Base-by-base conservation (phyloP, 306 rosid genomes). In the Erythrophleum fordii region DNA sequence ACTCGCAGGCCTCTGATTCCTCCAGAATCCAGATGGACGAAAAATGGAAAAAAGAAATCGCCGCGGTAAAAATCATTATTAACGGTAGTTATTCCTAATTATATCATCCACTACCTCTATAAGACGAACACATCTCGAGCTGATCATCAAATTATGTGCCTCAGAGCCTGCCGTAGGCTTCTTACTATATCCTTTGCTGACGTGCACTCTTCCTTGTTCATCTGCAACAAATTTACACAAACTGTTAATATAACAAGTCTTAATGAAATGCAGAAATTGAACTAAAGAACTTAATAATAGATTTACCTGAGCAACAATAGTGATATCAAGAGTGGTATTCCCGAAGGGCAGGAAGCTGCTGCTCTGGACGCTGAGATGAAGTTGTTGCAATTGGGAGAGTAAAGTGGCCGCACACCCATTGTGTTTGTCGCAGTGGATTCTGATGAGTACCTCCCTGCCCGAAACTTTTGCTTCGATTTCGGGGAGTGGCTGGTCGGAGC, bases 381-480 rank as follows among this genome's bases (percentile, higher is more conserved):
- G 92, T 39, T 79, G 89, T 81, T 92, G 90, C 17, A 91, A 69
- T 69, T 85, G 73, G 18, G 69, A 7, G 14, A 95, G 75, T 72
- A 92, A 62, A 11, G 69, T 70, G 3, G 88, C 49, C 1, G 85
- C 77, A 41, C 72, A 69, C 0, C 91, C 92, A 35, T 73, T 84
- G 11, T 76, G 85, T 56, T 84, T 93, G 66, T 93, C 81, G 28
- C 95, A 86, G 81, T 89, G 91, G 80, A 93, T 80, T 81, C 88
- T 84, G 37, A 95, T 76, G 70, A 95, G 88, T 1, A 91, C 83
- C 55, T 91, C 92, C 67, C 84, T 90, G 6, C 79, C 89, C 0
- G 89, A 86, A 42, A 90, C 86, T 83, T 91, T 91, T 6, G 92
- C 95, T 83, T 95, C 95, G 9, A 95, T 91, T 42, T 89, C 88